Base-by-base conservation (phyloP, 805 yeast species). In the Wickerhamomyces ciferrii region DNA sequence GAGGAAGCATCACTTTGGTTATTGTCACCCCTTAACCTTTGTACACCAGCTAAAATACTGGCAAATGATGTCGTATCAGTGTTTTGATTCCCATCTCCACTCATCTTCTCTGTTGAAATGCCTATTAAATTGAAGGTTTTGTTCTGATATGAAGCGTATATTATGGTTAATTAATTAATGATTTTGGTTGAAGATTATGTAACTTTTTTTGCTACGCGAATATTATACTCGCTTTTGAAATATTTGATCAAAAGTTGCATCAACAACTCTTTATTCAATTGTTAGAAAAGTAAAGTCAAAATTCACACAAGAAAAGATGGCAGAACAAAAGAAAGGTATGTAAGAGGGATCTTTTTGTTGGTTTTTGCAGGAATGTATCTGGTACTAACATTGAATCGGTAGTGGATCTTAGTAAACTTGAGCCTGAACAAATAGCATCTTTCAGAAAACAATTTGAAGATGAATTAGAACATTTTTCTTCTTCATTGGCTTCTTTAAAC, bases 391-490 rank as follows among this genome's bases (percentile, higher is more conserved):
- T 5, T 35, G n/a, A 19, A n/a, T 9, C 15, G 2, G 2, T 48
- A 74, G 80, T 87, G 51, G 94, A 90, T 56, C 71, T 89, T 54
- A 71, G 79, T 18, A 75, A 79, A 55, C 77, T 94, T 45, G 81
- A 81, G 41, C 86, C 95, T 1, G 92, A 89, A 61, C 98, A 94
- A 65, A 74, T 94, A 43, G 71, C 81, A 25, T 91, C 88, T 53
- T 81, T 94, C 63, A 86, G 94, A 55, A 83, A 83, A 53, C 87
- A 84, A 58, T 75, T 94, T 20, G 92, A 88, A 54, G 83, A 81
- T 57, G 99, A 94, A 62, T 71, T 91, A 36, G 87, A 87, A 56
- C 96, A 91, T 59, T 81, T 94, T 57, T 77, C 87, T 18, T 83
- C 84, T 41, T 91, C 98, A 0, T 75, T 86, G 48, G 84, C 82